Conservation (phyloP, 331 rosid species). For the Rosa hybrid region DNA sequence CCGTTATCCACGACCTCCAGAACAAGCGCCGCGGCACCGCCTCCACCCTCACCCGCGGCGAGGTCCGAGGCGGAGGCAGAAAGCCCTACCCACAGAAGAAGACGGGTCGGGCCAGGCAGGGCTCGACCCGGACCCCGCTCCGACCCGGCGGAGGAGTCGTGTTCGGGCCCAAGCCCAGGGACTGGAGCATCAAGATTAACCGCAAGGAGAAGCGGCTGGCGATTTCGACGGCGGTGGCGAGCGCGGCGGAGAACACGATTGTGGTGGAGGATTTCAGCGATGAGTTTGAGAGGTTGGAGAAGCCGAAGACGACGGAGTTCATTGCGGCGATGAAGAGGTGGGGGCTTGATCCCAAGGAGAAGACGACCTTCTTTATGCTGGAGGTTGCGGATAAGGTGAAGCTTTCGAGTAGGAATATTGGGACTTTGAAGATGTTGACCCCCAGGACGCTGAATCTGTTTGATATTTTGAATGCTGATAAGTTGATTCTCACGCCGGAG, state of each 20-base stretch:
- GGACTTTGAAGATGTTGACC: slow-evolving; percentile 75
- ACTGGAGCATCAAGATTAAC: slow-evolving; percentile 86
- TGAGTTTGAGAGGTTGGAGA: slow-evolving; percentile 74
- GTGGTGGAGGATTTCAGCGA: slow-evolving; percentile 82
- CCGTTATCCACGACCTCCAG: slow-evolving; percentile 73
- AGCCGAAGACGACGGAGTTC: slow-evolving; percentile 81
- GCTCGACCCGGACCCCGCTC: slow-evolving; percentile 81
- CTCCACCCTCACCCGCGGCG: slow-evolving; percentile 82
- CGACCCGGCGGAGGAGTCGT: slow-evolving; percentile 90
- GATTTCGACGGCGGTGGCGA: slow-evolving; percentile 80
- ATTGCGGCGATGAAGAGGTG: slow-evolving; percentile 79
- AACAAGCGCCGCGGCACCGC: slow-evolving; percentile 98
- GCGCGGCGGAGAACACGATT: slow-evolving; percentile 60
- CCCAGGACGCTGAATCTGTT: slow-evolving; percentile 87
- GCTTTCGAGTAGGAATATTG: slow-evolving; percentile 79
- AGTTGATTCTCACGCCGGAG: slow-evolving; percentile 64
- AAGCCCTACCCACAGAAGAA: slow-evolving; percentile 92
- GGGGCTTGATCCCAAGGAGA: slow-evolving; percentile 89
- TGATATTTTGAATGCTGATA: slow-evolving; percentile 84
- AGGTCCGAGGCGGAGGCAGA: slow-evolving; percentile 85
- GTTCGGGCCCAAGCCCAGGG: slow-evolving; percentile 89
- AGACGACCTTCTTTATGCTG: slow-evolving; percentile 58
- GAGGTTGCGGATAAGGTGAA: slow-evolving; percentile 65
- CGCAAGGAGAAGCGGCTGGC: slow-evolving; percentile 88
- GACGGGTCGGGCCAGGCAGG: slow-evolving; percentile 83